phyloP scores from a whole-genome alignment of 1,284 basidiomycete genomes.

The Trichosporon faecale region DNA sequence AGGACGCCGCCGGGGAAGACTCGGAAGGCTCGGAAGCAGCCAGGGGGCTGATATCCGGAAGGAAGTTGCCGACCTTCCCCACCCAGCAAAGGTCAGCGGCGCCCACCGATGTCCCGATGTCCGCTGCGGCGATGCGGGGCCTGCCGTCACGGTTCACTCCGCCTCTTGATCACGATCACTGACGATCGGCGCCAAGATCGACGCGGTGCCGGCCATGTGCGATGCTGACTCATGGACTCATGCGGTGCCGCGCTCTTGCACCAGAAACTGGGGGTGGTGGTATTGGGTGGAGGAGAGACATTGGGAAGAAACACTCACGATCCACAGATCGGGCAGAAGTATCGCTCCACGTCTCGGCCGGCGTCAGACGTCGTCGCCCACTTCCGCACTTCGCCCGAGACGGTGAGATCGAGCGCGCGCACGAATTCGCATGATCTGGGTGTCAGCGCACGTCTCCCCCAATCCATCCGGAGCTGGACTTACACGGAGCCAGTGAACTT shows the following conservation, averaged over 20 bases:
- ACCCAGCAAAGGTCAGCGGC: neutral
- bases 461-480: neutral
- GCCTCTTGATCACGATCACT: too few relatives aligned
- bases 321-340: slow-evolving; percentile 1
- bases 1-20: neutral
- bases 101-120: neutral
- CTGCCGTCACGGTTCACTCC: too few relatives aligned
- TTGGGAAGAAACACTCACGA: neutral
- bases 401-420: neutral
- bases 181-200: too few relatives aligned
- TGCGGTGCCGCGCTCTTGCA: too few relatives aligned
- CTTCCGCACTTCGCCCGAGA: neutral
- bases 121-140: too few relatives aligned
- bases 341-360: neutral
- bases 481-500: neutral
- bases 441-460: neutral
- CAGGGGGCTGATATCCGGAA: neutral
- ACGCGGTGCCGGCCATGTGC: too few relatives aligned
- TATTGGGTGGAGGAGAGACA: too few relatives aligned
- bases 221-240: too few relatives aligned
- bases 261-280: too few relatives aligned
- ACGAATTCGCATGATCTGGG: neutral
- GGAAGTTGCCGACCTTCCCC: neutral
- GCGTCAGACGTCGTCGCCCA: neutral
- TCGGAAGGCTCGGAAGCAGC: neutral